phyloP scores from a whole-genome alignment of 1,139 yeast species.

The Blastobotrys raffinosifermentans region DNA sequence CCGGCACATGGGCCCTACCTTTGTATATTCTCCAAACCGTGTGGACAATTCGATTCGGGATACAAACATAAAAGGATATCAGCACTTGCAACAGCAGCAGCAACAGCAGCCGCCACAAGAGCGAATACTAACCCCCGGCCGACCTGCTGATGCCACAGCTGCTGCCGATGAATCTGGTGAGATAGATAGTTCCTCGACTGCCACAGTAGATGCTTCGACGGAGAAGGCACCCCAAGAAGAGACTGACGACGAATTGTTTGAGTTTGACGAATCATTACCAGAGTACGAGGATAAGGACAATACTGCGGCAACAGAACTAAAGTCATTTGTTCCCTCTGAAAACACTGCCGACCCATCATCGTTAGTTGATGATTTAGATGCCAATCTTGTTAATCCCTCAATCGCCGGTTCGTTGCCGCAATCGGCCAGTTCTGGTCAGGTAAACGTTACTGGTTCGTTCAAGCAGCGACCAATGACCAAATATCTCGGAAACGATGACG shows the following conservation, averaged over 20 bases:
- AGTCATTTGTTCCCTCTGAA: neutral
- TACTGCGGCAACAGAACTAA: conserved; percentile 3
- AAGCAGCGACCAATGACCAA: conserved; percentile 13
- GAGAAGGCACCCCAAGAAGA: too few relatives aligned
- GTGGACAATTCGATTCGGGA: too few relatives aligned
- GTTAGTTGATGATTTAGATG: conserved; percentile 1
- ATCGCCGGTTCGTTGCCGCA: conserved; percentile 16
- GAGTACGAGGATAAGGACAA: conserved; percentile 1
- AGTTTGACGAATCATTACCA: conserved; percentile 22
- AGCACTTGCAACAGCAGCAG: too few relatives aligned
- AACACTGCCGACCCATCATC: conserved; percentile 2
- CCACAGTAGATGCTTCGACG: too few relatives aligned
- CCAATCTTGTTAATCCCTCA: conserved; percentile 14
- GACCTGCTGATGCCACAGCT: too few relatives aligned
- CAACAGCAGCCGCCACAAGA: too few relatives aligned
- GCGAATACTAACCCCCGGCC: too few relatives aligned
- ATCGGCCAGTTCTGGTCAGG: conserved; percentile 4
- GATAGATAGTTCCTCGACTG: too few relatives aligned
- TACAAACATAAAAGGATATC: too few relatives aligned
- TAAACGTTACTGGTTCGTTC: conserved; percentile 12
- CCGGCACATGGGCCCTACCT: too few relatives aligned
- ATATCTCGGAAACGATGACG: conserved; percentile 11
- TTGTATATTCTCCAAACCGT: too few relatives aligned
- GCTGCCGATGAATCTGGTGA: too few relatives aligned
- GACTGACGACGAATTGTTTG: conserved; percentile 22